Conservation (phyloP, 2,329 filamentous ascomycete species). For the Beauveria caledonica region DNA sequence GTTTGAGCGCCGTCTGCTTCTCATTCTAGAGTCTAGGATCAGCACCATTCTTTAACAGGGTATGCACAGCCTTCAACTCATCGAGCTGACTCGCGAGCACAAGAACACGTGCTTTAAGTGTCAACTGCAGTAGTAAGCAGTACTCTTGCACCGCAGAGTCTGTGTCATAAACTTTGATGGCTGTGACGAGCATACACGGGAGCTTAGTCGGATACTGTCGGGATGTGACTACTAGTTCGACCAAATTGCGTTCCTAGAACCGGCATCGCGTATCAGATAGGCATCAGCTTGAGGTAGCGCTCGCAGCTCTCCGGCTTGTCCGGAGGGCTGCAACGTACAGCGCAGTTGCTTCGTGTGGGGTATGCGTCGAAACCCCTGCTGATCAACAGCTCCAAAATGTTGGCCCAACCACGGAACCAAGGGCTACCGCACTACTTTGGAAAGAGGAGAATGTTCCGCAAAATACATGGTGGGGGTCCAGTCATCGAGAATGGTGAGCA, state of each 20-base stretch:
- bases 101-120: too few species aligned
- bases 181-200: background rate
- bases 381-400: background rate
- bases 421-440: background rate
- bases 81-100: too few species aligned
- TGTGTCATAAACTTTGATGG: background rate
- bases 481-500: background rate
- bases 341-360: background rate
- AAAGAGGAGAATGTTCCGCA: background rate
- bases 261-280: background rate
- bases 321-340: background rate
- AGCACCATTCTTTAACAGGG: too few species aligned
- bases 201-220: background rate
- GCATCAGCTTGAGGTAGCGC: background rate
- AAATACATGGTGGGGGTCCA: background rate
- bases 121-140: too few species aligned
- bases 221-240: background rate
- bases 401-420: background rate
- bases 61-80: too few species aligned
- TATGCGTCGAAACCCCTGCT: background rate
- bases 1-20: too few species aligned
- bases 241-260: background rate
- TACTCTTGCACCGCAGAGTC: background rate
- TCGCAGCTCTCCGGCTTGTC: background rate
- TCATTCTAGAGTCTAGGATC: too few species aligned